phyloP scores from a whole-genome alignment of 805 yeast species.

The Kazachstania africana region DNA sequence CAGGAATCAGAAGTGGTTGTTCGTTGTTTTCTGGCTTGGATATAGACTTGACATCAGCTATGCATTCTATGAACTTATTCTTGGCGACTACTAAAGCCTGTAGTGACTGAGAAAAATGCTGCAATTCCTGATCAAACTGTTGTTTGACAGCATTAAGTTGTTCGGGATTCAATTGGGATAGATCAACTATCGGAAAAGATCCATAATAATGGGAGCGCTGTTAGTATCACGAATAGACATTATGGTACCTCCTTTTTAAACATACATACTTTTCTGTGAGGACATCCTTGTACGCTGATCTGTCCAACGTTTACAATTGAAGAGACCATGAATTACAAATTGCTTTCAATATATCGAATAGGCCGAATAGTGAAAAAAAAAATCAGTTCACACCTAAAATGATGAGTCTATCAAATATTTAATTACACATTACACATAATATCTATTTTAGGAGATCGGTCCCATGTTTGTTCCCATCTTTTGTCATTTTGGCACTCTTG shows the following conservation, averaged over 20 bases:
- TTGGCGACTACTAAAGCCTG: constrained; percentile 78
- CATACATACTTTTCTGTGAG: constrained; percentile 1
- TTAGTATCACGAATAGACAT: background rate
- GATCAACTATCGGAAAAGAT: constrained; percentile 36
- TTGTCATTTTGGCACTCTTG: constrained; percentile 82
- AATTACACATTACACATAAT: no score
- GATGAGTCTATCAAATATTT: no score
- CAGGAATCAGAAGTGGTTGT: constrained; percentile 62
- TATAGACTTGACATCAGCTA: constrained; percentile 51
- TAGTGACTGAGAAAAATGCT: constrained; percentile 73
- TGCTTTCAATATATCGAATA: no score
- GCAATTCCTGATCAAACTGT: constrained; percentile 73
- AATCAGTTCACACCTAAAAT: no score
- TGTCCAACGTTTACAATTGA: no score
- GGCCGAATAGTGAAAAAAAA: no score
- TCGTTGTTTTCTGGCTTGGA: constrained; percentile 31
- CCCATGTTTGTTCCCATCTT: constrained; percentile 67
- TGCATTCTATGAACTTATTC: constrained; percentile 70
- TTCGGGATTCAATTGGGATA: constrained; percentile 63
- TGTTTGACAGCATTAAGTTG: constrained; percentile 77
- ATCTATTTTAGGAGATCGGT: constrained; percentile 44
- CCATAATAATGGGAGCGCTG: background rate
- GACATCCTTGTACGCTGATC: no score
- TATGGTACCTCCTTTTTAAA: background rate
- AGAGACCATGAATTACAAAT: no score